Evolutionary conservation across 257 asterid species (phyloP).

Genomic region (Henckelia pumila): DNA sequence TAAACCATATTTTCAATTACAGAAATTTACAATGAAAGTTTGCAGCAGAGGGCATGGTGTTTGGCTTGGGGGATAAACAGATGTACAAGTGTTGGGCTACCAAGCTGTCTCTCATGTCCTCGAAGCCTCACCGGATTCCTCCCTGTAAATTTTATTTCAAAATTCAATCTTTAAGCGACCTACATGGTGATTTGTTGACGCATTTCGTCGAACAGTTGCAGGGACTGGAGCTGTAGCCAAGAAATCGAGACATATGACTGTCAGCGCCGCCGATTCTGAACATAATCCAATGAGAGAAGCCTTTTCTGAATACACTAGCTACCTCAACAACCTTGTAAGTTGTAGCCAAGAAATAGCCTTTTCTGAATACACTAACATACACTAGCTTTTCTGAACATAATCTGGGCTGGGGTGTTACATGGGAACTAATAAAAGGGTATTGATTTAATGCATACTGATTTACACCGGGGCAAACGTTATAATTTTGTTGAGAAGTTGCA

Average conservation of each 20-base stretch:
- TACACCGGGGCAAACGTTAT: neutral
- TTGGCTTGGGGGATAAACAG: slow-evolving; percentile 8
- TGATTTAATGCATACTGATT: neutral
- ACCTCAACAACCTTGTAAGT: slow-evolving; percentile 67
- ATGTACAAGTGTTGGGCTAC: slow-evolving; percentile 32
- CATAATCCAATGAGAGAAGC: slow-evolving; percentile 57
- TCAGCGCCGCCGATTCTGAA: slow-evolving; percentile 30
- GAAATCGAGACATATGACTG: slow-evolving; percentile 51
- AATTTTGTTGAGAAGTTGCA: neutral
- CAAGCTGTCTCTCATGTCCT: slow-evolving; percentile 45
- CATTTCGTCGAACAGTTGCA: slow-evolving; percentile 51
- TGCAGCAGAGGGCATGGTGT: neutral
- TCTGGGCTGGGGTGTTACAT: neutral
- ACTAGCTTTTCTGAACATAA: slow-evolving; percentile 59
- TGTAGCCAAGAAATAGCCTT: too few relatives aligned
- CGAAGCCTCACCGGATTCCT: slow-evolving; percentile 50
- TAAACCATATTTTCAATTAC: too few relatives aligned
- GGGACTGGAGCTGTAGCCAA: slow-evolving; percentile 40
- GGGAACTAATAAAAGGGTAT: too few relatives aligned
- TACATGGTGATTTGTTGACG: slow-evolving; percentile 5
- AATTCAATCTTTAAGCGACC: neutral
- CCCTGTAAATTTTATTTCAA: slow-evolving; percentile 29
- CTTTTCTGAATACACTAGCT: slow-evolving; percentile 60
- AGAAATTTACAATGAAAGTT: neutral
- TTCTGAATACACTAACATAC: slow-evolving; percentile 59